Evolutionary conservation across 139 green algal species (phyloP), one percentile per base, ranked within the genome.

Genomic region (Edaphochlamys debaryana): DNA sequence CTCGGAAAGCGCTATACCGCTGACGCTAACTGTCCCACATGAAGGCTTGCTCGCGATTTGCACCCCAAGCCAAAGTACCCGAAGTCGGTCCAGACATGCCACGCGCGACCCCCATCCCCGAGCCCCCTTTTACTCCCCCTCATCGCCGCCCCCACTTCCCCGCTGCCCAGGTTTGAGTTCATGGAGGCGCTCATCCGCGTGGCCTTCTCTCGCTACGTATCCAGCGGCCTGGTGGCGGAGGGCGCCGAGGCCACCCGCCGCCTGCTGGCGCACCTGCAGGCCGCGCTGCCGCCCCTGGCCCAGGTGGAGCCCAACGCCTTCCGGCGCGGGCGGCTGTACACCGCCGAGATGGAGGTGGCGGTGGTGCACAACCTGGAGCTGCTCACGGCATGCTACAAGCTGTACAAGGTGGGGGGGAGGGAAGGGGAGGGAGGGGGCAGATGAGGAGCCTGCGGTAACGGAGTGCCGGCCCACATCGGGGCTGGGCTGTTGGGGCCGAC

Each of bases 111-210:
- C n/a, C n/a, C n/a, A n/a, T n/a, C n/a, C n/a, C n/a, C n/a, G n/a
- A n/a, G n/a, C n/a, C n/a, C n/a, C n/a, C n/a, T n/a, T n/a, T n/a
- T n/a, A n/a, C n/a, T n/a, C n/a, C n/a, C n/a, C n/a, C n/a, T n/a
- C n/a, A n/a, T n/a, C n/a, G n/a, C n/a, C n/a, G n/a, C n/a, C n/a
- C n/a, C n/a, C n/a, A n/a, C n/a, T n/a, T n/a, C n/a, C n/a, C n/a
- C n/a, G n/a, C n/a, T n/a, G n/a, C n/a, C n/a, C n/a, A n/a, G n/a
- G 20, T 82, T 82, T 71, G 75, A 82, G 58, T 82, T 82, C 63
- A 45, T 71, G 76, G 76, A 82, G 45, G 63, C 63, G 34, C 63
- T 82, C 63, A 63, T 82, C 15, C 76, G 76, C 5, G 42, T 42
- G 2, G 76, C 76, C 3, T 82, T 82, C 42, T 41, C 30, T 19